Percentiles rank a stretch among this genome's conserved stretches.
Evolutionary conservation across 2,329 filamentous ascomycete genomes (phyloP).

Genomic region (Xylaria polymorpha): DNA sequence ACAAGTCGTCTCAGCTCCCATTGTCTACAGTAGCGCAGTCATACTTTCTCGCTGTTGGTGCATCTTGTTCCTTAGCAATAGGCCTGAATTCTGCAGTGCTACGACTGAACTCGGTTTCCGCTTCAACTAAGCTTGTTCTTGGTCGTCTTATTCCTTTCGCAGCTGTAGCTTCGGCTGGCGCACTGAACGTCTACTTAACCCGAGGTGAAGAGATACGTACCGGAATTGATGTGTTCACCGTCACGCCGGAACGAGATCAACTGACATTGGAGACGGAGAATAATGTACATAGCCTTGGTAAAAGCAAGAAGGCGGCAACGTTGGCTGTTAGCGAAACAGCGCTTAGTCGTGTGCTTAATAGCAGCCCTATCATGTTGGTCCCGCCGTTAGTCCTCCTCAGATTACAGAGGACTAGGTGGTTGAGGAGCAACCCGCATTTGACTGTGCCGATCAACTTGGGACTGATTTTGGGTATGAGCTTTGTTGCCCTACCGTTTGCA

Average conservation of each 20-base stretch:
- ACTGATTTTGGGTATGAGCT: slow-evolving; percentile 86
- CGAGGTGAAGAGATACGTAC: slow-evolving; percentile 91
- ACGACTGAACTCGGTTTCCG: slow-evolving; percentile 78
- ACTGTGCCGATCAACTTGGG: slow-evolving; percentile 86
- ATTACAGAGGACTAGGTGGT: slow-evolving; percentile 84
- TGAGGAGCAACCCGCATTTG: slow-evolving; percentile 79
- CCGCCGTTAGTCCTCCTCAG: slow-evolving; percentile 86
- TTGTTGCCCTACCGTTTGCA: slow-evolving; percentile 89
- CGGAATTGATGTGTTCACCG: slow-evolving; percentile 91
- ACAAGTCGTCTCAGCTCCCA: slow-evolving; percentile 92
- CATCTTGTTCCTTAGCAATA: slow-evolving; percentile 91
- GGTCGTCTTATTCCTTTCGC: slow-evolving; percentile 92
- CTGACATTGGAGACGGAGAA: slow-evolving; percentile 66
- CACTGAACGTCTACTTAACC: slow-evolving; percentile 96
- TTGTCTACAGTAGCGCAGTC: slow-evolving; percentile 84
- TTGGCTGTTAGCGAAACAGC: slow-evolving; percentile 94
- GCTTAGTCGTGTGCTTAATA: slow-evolving; percentile 88
- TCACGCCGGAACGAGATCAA: slow-evolving; percentile 74
- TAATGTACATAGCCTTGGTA: slow-evolving; percentile 79
- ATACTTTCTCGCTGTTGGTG: slow-evolving; percentile 89
- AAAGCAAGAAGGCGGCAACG: slow-evolving; percentile 86
- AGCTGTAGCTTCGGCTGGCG: slow-evolving; percentile 89
- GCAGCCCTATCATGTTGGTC: slow-evolving; percentile 97
- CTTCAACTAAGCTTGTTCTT: slow-evolving; percentile 80
- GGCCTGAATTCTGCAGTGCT: slow-evolving; percentile 91